Base-by-base conservation (phyloP, 305 asterid species). In the Andrographis paniculata region DNA sequence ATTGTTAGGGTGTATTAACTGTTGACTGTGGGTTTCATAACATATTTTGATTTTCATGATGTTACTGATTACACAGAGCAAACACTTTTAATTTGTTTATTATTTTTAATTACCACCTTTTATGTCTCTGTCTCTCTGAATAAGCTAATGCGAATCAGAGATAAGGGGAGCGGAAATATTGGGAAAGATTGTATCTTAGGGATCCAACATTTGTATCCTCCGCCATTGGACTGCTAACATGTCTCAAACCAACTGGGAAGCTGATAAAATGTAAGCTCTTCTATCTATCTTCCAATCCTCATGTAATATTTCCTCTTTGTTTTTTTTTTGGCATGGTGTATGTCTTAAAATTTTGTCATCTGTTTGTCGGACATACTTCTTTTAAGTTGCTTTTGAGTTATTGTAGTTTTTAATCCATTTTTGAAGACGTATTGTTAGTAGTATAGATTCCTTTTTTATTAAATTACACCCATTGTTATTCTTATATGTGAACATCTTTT, bases 211-310 rank as follows among this genome's bases (percentile, higher is more conserved):
- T 52, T 36, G 64, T 53, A 11, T 57, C 41, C 50, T 42, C 55
- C 46, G 16, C 23, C 45, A n/a, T 19, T 53, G 48, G 53, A 30
- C 68, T 51, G 40, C 30, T 51, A 75, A 46, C 56, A 91, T 91
- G 99, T 71, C 99, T 61, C 99, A 91, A 58, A 87, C 94, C 52
- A 91, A 91, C 76, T 91, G 99, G 99, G 96, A 91, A 77, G 99
- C 99, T 46, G 99, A 91, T 62, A 91, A 71, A 75, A 91, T 91
- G 99, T 83, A 57, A 78, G 83, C 17, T 65, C 53, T 43, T 15
- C 19, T 21, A 13, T 46, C 36, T 4, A 21, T 38, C 52, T 56
- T 37, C 16, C 41, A 28, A 14, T 42, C 12, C 22, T 37, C 39
- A 24, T 50, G 23, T 9, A 19, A n/a, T 4, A 19, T 19, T 19